Evolutionary conservation across 2,329 filamentous ascomycete species (phyloP), one percentile per base, ranked within the genome.

Genomic region (Aspergillus pseudoterreus): DNA sequence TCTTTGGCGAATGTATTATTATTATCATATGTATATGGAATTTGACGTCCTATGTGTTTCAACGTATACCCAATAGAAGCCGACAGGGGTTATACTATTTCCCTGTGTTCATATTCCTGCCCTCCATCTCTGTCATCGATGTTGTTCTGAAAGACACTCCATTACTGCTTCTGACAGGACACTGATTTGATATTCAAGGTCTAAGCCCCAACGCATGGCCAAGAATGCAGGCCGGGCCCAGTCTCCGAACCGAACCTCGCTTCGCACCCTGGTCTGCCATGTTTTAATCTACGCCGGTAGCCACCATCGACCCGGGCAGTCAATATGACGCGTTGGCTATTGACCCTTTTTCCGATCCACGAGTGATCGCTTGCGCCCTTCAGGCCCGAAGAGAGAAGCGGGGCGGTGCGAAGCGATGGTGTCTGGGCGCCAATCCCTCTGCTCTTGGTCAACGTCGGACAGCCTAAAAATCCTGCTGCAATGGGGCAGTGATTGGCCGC

Each of bases 1-100:
- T 24, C 52, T 47, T 63, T 57, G 51, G 51, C 55, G 52, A 56
- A 54, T 66, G 64, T 66, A 66, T 61, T 65, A 64, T 60, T 63
- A 64, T 50, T 48, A 59, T 50, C 49, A 58, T 57, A 61, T 62
- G 61, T 59, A 57, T 50, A 54, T 59, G 52, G 53, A 55, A 54
- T 42, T 53, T 48, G 51, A 49, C 35, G 44, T 47, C 36, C 36
- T 53, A 44, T 36, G 36, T 50, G 43, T 54, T 52, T 41, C 35
- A 51, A 32, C 39, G 44, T 33, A 41, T 44, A 22, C 51, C 35
- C 24, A 22, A 55, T 45, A 50, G 36, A 55, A 42, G 42, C 24
- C 41, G 53, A 49, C 54, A 35, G 19, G 46, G 22, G 15, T 19
- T 14, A 15, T 47, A 32, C 22, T n/a, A 11, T 45, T 19, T 36